Base-by-base conservation (phyloP, 2,329 filamentous ascomycete species). In the Ophiocordyceps camponoti-rufipedis region DNA sequence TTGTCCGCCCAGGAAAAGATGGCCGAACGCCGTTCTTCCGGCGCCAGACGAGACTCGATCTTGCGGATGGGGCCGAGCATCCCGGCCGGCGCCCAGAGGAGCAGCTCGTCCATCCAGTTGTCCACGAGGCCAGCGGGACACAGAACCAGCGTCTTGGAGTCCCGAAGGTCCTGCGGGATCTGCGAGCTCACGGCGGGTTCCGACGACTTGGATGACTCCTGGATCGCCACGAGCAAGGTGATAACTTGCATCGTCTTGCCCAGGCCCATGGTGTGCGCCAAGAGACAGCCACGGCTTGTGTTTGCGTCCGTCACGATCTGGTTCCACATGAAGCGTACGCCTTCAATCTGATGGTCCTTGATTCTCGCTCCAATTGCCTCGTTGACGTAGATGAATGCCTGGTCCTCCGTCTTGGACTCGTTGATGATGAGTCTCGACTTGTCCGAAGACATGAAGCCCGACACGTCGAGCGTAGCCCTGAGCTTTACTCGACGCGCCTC, bases 231-330 rank as follows among this genome's bases (percentile, higher is more conserved):
- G 6, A 95, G 71, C n/a, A 94, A 65, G 1, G 85, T 83, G 48
- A 94, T 85, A 6, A 86, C 75, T 63, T 94, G 87, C 80, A 94
- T 86, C 0, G 87, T 93, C 64, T 94, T 95, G 14, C 87, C 87
- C 2, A 94, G 64, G 1, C 88, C 88, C 87, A 94, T 94, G 0
- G 84, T 85, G 58, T 94, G 87, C 6, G 87, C 83, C 18, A 94
- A 68, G 12, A 94, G 69, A 56, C 85, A 93, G 2, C 87, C 87
- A 59, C 87, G 79, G 16, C 71, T 69, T 5, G 67, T 64, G 4
- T 69, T 64, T 2, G 66, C 58, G 46, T 78, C 72, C 31, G 72
- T 69, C 6, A 89, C 74, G 41, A 94, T 66, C 50, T 89, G 82
- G 52, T 86, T 79, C 86, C 88, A 95, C 68, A 95, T 74, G 60